Conservation (phyloP, 257 asterid species). For the Scutellaria minor region DNA sequence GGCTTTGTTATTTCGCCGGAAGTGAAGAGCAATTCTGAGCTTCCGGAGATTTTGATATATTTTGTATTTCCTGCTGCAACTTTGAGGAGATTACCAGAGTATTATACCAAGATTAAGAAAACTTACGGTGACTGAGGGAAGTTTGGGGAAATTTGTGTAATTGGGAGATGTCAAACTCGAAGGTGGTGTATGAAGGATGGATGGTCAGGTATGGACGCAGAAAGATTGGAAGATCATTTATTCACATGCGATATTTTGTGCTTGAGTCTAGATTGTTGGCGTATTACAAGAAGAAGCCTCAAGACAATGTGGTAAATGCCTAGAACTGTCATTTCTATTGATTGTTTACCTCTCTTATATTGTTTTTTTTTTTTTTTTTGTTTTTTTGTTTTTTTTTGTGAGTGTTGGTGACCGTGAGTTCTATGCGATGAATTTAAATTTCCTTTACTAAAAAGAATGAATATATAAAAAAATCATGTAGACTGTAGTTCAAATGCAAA, state of each 20-base stretch:
- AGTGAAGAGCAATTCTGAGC: conserved; percentile 49
- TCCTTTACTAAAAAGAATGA: conserved; percentile 17
- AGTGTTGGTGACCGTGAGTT: conserved; percentile 24
- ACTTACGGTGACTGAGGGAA: conserved; percentile 27
- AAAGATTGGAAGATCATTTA: conserved; percentile 92
- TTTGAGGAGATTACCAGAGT: conserved; percentile 16
- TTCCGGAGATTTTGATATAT: conserved; percentile 39
- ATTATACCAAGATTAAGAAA: conserved; percentile 20
- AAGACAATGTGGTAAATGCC: conserved; percentile 73
- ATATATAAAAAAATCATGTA: conserved; percentile 15
- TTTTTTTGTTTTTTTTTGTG: not conserved
- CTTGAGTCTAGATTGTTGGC: conserved; percentile 89
- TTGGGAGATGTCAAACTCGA: conserved; percentile 72
- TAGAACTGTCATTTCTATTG: conserved; percentile 20
- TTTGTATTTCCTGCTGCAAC: conserved; percentile 23
- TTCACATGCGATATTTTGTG: conserved; percentile 96
- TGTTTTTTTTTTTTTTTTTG: not conserved
- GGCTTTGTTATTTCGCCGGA: conserved; percentile 38
- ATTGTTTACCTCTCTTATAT: not conserved
- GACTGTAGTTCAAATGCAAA: conserved; percentile 31
- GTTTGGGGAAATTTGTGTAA: conserved; percentile 29
- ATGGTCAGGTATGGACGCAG: conserved; percentile 99
- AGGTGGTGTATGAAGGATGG: conserved; percentile 98
- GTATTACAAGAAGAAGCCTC: conserved; percentile 97
- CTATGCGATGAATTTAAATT: not conserved